phyloP scores from a whole-genome alignment of 176 grass and related monocot genomes.

The Aegilops speltoides region DNA sequence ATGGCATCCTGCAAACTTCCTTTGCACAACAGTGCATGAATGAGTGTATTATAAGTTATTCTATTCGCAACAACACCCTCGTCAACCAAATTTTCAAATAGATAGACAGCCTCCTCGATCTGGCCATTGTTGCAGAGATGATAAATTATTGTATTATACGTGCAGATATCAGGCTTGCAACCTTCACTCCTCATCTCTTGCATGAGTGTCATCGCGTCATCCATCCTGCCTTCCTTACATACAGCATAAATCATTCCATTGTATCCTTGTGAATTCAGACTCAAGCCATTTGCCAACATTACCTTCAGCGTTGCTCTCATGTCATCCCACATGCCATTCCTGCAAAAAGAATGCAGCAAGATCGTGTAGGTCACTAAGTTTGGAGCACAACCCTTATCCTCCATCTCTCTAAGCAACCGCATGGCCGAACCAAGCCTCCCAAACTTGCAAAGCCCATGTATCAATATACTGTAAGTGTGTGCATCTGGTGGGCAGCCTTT shows the following conservation, averaged over 20 bases:
- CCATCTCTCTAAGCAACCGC: conserved; percentile 66
- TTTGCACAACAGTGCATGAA: conserved; percentile 54
- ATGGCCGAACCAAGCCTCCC: conserved; percentile 64
- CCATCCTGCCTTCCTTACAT: conserved; percentile 64
- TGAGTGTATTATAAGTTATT: conserved; percentile 86
- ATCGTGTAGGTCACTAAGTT: conserved; percentile 68
- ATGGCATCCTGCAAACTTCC: conserved; percentile 70
- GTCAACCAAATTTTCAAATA: conserved; percentile 67
- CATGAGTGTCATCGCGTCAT: conserved; percentile 53
- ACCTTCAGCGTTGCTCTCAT: conserved; percentile 48
- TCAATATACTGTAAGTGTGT: conserved; percentile 74
- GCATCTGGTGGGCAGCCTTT: conserved; percentile 61
- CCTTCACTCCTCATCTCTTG: conserved; percentile 74
- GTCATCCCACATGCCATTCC: conserved; percentile 69
- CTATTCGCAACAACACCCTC: conserved; percentile 69
- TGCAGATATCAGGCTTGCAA: conserved; percentile 85
- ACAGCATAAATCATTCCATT: conserved; percentile 84
- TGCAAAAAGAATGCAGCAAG: conserved; percentile 69
- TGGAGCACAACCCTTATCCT: conserved; percentile 49
- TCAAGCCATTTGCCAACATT: conserved; percentile 63
- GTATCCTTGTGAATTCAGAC: conserved; percentile 65
- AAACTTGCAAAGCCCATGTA: conserved; percentile 71
- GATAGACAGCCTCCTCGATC: conserved; percentile 61
- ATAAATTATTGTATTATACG: conserved; percentile 76
- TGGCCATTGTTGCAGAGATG: conserved; percentile 60